Base-by-base conservation (phyloP, 805 yeast genomes). In the Grigorovia transvaalensis region DNA sequence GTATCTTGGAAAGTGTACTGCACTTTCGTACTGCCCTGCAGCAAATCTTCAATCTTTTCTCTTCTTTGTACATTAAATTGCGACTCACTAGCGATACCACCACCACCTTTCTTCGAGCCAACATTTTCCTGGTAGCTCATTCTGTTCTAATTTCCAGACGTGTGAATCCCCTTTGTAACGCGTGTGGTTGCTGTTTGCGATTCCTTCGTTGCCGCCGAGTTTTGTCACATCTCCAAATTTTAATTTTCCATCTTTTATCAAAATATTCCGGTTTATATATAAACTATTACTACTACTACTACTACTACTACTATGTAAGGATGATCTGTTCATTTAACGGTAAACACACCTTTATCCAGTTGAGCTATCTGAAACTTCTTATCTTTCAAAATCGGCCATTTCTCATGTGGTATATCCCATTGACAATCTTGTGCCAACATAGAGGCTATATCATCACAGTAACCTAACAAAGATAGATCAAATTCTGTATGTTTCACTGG, bases 51-150 rank as follows among this genome's bases (percentile, higher is more conserved):
- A 9, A 88, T 77, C 42, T 95, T 75, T 52, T 81, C 81, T 52
- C 82, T 73, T 47, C 90, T 74, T 46, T 84, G 84, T 4, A 81
- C 78, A 59, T 86, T 85, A 7, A 82, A 73, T 56, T 85, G 89
- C 19, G 81, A 78, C 45, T 73, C 71, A 5, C 86, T 85, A 0
- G 96, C 96, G 18, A 89, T 74, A 7, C 96, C 96, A 57, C 96
- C 97, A 30, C 84, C 80, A 40, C 96, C 96, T 64, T 87, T 82
- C 68, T 89, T 89, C 7, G 95, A 84, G 46, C 96, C 96, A 2
- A 86, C 95, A 60, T 96, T 71, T 58, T 85, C 86, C 56, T 88
- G 90, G 63, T 87, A 87, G 66, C 89, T 96, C 97, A 89, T 89
- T 13, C 15, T 33, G 38, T 11, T 33, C 9, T 13, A 4, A 4